phyloP scores from a whole-genome alignment of 2,329 filamentous ascomycete genomes.

The Penicillium sp. region DNA sequence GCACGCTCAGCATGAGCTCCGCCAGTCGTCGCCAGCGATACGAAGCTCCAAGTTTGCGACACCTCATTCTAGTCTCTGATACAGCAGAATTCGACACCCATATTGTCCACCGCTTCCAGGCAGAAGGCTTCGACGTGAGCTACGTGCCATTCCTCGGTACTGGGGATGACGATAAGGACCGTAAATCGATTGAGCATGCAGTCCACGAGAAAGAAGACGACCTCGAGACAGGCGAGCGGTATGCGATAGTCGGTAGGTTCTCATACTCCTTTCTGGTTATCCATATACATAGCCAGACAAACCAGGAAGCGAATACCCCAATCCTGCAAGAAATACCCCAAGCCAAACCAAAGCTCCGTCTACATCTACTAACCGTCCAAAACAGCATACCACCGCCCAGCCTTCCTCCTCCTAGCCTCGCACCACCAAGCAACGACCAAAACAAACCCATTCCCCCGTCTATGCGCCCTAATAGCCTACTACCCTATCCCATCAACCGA shows the following conservation, averaged over 20 bases:
- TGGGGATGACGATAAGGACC: slow-evolving; percentile 42
- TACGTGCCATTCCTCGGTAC: slow-evolving; percentile 49
- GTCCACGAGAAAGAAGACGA: slow-evolving; percentile 51
- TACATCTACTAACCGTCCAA: not conserved
- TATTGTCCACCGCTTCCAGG: slow-evolving; percentile 51
- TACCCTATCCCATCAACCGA: slow-evolving; percentile 42
- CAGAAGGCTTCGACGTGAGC: slow-evolving; percentile 56
- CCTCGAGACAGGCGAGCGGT: slow-evolving; percentile 54
- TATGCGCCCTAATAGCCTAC: slow-evolving; percentile 58
- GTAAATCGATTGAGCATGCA: slow-evolving; percentile 48
- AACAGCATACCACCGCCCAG: slow-evolving; percentile 57
- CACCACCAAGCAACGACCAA: slow-evolving; percentile 41
- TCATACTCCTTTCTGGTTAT: not conserved
- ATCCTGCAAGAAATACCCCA: not conserved
- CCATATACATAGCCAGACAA: not conserved
- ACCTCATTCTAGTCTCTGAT: slow-evolving; percentile 33
- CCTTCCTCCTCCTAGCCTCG: slow-evolving; percentile 51
- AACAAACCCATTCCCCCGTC: slow-evolving; percentile 53
- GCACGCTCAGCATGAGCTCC: slow-evolving; percentile 16
- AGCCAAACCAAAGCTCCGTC: not conserved
- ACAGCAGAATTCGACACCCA: slow-evolving; percentile 49
- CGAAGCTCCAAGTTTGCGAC: slow-evolving; percentile 18
- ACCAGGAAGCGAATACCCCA: not conserved
- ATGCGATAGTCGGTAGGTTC: slow-evolving; percentile 56
- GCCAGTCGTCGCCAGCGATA: slow-evolving; percentile 15